Percentiles rank a stretch among this genome's conserved stretches.
Evolutionary conservation across 176 grass and related monocot genomes (phyloP).

Genomic region (Oryza rufipogon): DNA sequence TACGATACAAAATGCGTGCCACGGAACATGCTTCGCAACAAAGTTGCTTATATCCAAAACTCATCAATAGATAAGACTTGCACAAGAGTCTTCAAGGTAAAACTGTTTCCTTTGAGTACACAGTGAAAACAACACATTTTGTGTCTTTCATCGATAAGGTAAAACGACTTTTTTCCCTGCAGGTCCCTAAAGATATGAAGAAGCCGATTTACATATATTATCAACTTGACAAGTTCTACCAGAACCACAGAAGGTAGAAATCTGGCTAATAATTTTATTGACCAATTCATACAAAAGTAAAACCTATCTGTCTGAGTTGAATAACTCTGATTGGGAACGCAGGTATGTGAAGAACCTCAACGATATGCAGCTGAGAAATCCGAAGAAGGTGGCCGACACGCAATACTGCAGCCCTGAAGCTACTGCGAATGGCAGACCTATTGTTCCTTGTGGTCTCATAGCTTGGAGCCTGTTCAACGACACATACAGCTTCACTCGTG

Average conservation of each 20-base stretch:
- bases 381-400: conserved; percentile 30
- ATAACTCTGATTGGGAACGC: not conserved
- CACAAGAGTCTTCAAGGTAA: conserved; percentile 57
- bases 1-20: conserved; percentile 71
- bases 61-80: conserved; percentile 57
- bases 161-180: not conserved
- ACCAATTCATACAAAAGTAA: not conserved
- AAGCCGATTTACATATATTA: conserved; percentile 74
- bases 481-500: conserved; percentile 57
- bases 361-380: conserved; percentile 45
- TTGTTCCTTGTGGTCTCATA: conserved; percentile 67
- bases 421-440: conserved; percentile 32
- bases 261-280: not conserved
- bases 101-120: not conserved
- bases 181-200: conserved; percentile 72
- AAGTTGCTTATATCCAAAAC: conserved; percentile 66
- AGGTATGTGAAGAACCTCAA: conserved; percentile 68
- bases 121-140: not conserved
- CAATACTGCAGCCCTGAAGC: conserved; percentile 63
- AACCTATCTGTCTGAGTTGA: not conserved
- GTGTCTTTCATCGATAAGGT: not conserved
- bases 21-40: conserved; percentile 50
- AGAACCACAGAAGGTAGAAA: conserved; percentile 81
- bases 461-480: conserved; percentile 91
- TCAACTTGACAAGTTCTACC: conserved; percentile 74